phyloP scores from a whole-genome alignment of 495 filamentous ascomycete genomes.

The Hypoxylon lenormandii region DNA sequence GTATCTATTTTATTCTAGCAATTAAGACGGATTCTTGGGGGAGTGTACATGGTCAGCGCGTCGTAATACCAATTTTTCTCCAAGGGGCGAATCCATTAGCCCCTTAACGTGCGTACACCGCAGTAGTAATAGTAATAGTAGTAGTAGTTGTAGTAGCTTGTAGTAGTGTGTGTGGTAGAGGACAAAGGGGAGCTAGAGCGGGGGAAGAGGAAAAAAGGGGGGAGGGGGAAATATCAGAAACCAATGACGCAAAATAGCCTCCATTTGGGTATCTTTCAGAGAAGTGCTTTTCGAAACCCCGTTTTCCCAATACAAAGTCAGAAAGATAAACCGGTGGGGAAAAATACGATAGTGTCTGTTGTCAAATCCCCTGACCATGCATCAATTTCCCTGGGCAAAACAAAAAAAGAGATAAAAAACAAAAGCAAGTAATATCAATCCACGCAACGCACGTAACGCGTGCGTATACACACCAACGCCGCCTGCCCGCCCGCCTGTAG shows the following conservation, averaged over 20 bases:
- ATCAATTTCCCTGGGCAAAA: constrained; percentile 38
- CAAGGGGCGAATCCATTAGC: constrained; percentile 43
- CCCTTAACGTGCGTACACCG: constrained; percentile 35
- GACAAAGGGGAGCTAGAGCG: constrained; percentile 37
- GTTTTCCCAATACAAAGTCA: constrained; percentile 44
- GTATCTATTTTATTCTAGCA: constrained; percentile 46
- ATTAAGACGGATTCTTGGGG: constrained; percentile 40
- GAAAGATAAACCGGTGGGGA: constrained; percentile 28
- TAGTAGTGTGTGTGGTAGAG: constrained; percentile 27
- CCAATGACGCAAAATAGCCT: constrained; percentile 49
- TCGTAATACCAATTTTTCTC: constrained; percentile 44
- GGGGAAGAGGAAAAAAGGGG: not conserved
- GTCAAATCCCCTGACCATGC: constrained; percentile 39
- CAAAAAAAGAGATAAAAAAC: constrained; percentile 15
- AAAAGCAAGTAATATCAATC: constrained; percentile 25
- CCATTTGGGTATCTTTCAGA: constrained; percentile 50
- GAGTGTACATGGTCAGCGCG: constrained; percentile 26
- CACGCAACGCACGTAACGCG: constrained; percentile 21
- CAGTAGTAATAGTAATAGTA: constrained; percentile 12
- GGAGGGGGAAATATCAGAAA: constrained; percentile 30
- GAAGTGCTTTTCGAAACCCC: constrained; percentile 46
- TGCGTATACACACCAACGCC: constrained; percentile 38
- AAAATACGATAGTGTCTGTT: constrained; percentile 32
- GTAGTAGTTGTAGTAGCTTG: not conserved
- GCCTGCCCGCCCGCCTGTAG: constrained; percentile 35